These are phyloP conservation scores for Paraphoma sp. DNA, from an alignment of 2,329 filamentous ascomycete species.

Conservation along the genomic window DNA sequence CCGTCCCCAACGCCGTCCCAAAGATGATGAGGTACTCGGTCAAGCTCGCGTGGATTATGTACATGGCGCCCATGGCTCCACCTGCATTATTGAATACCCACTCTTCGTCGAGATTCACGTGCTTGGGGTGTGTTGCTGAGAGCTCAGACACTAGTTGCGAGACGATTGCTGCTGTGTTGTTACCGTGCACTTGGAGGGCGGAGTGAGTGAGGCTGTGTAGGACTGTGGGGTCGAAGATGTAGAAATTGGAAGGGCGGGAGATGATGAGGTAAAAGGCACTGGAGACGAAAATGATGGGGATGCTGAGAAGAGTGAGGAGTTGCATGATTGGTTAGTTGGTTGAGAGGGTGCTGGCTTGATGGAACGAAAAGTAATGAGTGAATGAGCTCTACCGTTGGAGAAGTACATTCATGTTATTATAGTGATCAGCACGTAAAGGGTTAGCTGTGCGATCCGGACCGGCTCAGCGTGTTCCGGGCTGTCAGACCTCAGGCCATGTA, in stretches of 20 bases:
- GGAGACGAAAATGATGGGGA: background rate
- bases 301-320: background rate
- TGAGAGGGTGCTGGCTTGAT: background rate
- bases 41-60: constrained; percentile 84
- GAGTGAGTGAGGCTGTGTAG: constrained; percentile 72
- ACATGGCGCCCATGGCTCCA: constrained; percentile 91
- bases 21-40: constrained; percentile 64
- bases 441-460: no score
- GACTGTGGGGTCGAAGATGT: constrained; percentile 74
- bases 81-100: constrained; percentile 95
- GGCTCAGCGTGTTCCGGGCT: background rate
- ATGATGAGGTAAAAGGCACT: background rate
- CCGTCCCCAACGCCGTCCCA: constrained; percentile 76
- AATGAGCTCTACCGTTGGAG: background rate
- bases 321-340: background rate
- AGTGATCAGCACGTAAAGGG: no score
- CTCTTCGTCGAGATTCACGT: constrained; percentile 76
- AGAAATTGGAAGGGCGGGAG: background rate
- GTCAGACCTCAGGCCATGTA: background rate
- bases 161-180: constrained; percentile 75
- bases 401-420: background rate
- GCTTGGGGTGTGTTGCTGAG: constrained; percentile 37
- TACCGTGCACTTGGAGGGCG: constrained; percentile 72
- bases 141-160: constrained; percentile 74
- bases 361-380: no score